A percentile compares a stretch with the other conserved stretches of the same genome.
Conservation (phyloP, 2,329 filamentous ascomycete species). For the Microdochium bolleyi region DNA sequence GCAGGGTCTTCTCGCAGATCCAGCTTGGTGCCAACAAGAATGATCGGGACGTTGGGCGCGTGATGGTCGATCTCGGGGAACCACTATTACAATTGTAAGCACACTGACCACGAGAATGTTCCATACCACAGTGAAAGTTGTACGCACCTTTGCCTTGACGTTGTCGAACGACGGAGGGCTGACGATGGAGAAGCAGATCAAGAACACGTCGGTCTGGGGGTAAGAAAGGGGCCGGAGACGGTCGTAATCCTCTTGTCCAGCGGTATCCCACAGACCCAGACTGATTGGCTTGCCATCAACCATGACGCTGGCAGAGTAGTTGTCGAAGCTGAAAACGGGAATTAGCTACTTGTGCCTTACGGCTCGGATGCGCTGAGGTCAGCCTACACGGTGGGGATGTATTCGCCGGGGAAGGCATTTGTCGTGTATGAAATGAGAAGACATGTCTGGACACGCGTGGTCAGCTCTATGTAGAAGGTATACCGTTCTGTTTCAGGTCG, state of each 20-base stretch:
- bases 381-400: conserved; percentile 93
- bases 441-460: conserved; percentile 64
- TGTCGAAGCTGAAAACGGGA: conserved; percentile 67
- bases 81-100: conserved; percentile 54
- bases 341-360: conserved; percentile 2
- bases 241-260: conserved; percentile 97
- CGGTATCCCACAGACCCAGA: conserved; percentile 95
- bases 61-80: conserved; percentile 96
- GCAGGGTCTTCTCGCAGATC: conserved; percentile 85
- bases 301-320: conserved; percentile 98
- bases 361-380: neutral
- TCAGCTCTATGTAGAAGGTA: conserved; percentile 12
- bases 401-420: conserved; percentile 99
- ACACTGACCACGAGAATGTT: neutral
- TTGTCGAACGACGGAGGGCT: conserved; percentile 98
- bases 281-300: conserved; percentile 98
- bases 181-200: conserved; percentile 98
- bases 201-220: conserved; percentile 95
- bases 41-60: conserved; percentile 90
- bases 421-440: conserved; percentile 98
- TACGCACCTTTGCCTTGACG: conserved; percentile 88
- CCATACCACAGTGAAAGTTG: neutral
- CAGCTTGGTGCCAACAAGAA: conserved; percentile 93
- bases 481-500: neutral
- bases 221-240: conserved; percentile 90